Conservation (phyloP, 352 stramenopile genomes). For the Phytopythium montanum region DNA sequence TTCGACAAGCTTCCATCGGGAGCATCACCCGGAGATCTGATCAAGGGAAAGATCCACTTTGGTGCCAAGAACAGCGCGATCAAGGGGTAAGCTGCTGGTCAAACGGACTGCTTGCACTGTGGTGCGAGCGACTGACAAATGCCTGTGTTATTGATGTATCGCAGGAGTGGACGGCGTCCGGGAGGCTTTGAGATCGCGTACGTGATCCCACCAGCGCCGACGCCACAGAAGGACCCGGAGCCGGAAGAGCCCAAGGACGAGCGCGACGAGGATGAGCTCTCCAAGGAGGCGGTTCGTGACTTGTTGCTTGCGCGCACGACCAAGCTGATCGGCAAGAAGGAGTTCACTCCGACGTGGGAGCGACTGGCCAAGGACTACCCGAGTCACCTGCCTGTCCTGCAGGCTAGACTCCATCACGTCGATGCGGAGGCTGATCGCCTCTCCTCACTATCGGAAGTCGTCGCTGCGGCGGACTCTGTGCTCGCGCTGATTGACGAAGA, state of each 20-base stretch:
- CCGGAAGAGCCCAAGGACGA: constrained; percentile 67
- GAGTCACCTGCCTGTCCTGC: constrained; percentile 51
- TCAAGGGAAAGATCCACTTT: constrained; percentile 69
- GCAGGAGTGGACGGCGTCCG: constrained; percentile 47
- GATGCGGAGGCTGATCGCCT: constrained; percentile 53
- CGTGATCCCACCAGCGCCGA: constrained; percentile 59
- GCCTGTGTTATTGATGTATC: constrained; percentile 6
- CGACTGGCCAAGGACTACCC: constrained; percentile 52
- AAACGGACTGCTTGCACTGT: constrained; percentile 1
- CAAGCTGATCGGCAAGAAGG: constrained; percentile 66
- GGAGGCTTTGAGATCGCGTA: constrained; percentile 74
- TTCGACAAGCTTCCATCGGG: constrained; percentile 67
- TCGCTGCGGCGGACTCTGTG: constrained; percentile 52
- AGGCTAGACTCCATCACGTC: constrained; percentile 71
- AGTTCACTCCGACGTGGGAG: constrained; percentile 52
- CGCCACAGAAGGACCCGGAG: constrained; percentile 54
- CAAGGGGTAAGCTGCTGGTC: constrained; percentile 31
- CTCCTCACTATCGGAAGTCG: constrained; percentile 40
- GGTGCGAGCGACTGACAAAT: neutral
- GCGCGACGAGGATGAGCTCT: constrained; percentile 56
- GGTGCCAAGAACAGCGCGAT: constrained; percentile 67
- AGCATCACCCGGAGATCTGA: constrained; percentile 48
- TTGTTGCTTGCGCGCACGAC: constrained; percentile 59
- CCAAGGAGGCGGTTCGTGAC: constrained; percentile 71
- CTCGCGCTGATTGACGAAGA: constrained; percentile 58